Conservation (phyloP, 2,329 filamentous ascomycete species). For the Teratosphaeria zuluensis region DNA sequence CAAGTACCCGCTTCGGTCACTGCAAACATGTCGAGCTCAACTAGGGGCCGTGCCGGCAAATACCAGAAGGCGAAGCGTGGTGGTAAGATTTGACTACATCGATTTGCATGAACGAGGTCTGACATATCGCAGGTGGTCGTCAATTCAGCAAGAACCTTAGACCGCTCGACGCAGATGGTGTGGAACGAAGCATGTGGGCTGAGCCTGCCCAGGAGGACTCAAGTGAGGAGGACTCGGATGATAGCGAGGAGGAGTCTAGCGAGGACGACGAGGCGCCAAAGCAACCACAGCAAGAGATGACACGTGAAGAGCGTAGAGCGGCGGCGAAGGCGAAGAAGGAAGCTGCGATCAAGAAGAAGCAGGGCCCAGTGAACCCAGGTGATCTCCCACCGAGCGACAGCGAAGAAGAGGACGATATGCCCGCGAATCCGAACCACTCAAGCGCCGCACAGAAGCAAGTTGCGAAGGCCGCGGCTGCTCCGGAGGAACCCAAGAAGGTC, state of each 20-base stretch:
- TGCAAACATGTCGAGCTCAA: slow-evolving; percentile 34
- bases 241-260: slow-evolving; percentile 38
- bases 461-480: slow-evolving; percentile 29
- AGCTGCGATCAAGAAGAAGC: slow-evolving; percentile 69
- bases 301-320: slow-evolving; percentile 78
- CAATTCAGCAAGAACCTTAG: slow-evolving; percentile 88
- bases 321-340: slow-evolving; percentile 85
- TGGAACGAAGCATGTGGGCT: slow-evolving; percentile 80
- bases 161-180: slow-evolving; percentile 80
- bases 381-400: slow-evolving; percentile 67
- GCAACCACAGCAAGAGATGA: slow-evolving; percentile 45
- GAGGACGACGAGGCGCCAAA: slow-evolving; percentile 29
- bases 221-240: slow-evolving; percentile 41
- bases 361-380: slow-evolving; percentile 65
- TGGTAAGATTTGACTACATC: slow-evolving; percentile 47
- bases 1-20: neutral
- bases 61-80: slow-evolving; percentile 89
- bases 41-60: slow-evolving; percentile 77
- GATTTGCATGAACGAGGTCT: slow-evolving; percentile 9
- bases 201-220: slow-evolving; percentile 34
- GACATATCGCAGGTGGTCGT: slow-evolving; percentile 61
- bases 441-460: slow-evolving; percentile 60
- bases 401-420: slow-evolving; percentile 56
- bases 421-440: slow-evolving; percentile 83
- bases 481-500: slow-evolving; percentile 36